Evolutionary conservation across 2,329 filamentous ascomycete species (phyloP).

Genomic region (Aspergillus brasiliensis): DNA sequence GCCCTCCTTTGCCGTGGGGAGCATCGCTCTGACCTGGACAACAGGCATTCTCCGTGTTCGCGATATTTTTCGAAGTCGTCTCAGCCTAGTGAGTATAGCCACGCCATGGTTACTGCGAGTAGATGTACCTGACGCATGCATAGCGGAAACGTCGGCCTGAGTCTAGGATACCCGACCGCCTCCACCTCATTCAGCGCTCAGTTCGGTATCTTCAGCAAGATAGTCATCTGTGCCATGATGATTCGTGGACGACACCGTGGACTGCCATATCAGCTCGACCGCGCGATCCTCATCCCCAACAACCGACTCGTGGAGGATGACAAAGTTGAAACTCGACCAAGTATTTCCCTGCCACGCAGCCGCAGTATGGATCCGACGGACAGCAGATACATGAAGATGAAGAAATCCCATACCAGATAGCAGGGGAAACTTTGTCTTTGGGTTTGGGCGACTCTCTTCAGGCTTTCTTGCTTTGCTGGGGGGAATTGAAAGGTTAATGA

Average conservation of each 20-base stretch:
- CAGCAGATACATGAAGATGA: conserved; percentile 1
- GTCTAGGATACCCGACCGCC: conserved; percentile 34
- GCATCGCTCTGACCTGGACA: not conserved
- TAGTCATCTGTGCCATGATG: conserved; percentile 60
- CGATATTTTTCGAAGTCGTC: conserved; percentile 50
- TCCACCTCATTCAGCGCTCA: conserved; percentile 42
- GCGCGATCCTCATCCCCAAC: conserved; percentile 39
- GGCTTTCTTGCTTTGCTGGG: not conserved
- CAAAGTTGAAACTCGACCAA: not conserved
- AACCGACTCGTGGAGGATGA: conserved; percentile 24
- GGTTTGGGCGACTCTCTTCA: not conserved
- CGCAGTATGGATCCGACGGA: conserved; percentile 10
- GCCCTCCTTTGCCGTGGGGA: not conserved
- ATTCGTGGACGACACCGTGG: conserved; percentile 58
- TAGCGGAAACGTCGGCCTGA: conserved; percentile 39
- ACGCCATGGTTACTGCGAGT: not conserved
- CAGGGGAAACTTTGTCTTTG: not conserved
- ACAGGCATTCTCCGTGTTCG: conserved; percentile 55
- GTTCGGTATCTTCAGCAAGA: conserved; percentile 54
- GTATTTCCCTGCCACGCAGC: not conserved
- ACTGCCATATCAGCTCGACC: conserved; percentile 58
- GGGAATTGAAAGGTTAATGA: not conserved
- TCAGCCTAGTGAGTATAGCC: conserved; percentile 40
- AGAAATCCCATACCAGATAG: conserved; percentile 5
- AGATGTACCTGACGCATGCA: conserved; percentile 11